Conservation (phyloP, 1,284 basidiomycete genomes). For the Microbotryomycetes sp. region DNA sequence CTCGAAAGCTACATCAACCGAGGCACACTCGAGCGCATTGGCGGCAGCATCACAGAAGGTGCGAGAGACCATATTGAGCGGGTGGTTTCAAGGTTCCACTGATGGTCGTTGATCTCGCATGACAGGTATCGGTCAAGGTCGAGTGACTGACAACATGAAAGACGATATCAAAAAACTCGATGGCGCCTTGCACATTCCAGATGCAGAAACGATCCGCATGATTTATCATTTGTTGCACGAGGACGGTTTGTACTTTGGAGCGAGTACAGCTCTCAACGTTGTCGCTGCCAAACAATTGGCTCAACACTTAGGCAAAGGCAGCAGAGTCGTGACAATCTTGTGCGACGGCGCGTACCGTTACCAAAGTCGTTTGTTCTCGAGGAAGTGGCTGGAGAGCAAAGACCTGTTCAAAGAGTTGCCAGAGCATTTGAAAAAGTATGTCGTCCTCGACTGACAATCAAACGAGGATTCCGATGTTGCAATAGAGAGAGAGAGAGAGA, state of each 20-base stretch:
- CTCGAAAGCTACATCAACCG: constrained; percentile 78
- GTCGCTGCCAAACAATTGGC: constrained; percentile 88
- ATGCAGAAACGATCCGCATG: constrained; percentile 87
- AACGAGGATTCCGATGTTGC: no score
- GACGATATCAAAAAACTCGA: constrained; percentile 74
- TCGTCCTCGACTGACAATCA: constrained; percentile 68
- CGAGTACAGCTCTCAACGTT: constrained; percentile 90
- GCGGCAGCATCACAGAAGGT: constrained; percentile 95
- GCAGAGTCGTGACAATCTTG: constrained; percentile 77
- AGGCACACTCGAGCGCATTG: constrained; percentile 68
- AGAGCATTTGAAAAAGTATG: constrained; percentile 77
- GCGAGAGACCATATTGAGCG: constrained; percentile 2
- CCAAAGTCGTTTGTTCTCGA: constrained; percentile 60
- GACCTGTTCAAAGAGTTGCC: constrained; percentile 75
- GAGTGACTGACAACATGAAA: constrained; percentile 87
- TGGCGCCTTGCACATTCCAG: constrained; percentile 78
- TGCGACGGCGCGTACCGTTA: constrained; percentile 88
- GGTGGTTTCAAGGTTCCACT: not conserved
- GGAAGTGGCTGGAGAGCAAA: constrained; percentile 84
- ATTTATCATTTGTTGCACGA: constrained; percentile 85
- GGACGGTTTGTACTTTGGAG: constrained; percentile 95
- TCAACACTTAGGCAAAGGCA: constrained; percentile 70
- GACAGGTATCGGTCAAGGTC: constrained; percentile 90
- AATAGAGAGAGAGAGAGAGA: no score
- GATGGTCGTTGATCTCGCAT: not conserved